Conservation (phyloP, 805 yeast species). For the Teunomyces tritomae region DNA sequence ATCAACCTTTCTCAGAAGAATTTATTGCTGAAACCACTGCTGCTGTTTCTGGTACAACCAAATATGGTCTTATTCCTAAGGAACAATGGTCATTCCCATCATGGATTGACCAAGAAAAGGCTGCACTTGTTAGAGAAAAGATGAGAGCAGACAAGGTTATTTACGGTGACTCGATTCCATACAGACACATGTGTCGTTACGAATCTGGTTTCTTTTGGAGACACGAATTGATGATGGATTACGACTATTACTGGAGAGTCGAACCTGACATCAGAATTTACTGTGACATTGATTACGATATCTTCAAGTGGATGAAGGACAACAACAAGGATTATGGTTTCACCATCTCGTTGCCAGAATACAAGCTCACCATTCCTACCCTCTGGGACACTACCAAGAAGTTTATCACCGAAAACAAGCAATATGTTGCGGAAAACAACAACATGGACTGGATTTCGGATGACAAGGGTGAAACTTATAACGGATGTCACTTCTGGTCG, state of each 20-base stretch:
- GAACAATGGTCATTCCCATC: conserved; percentile 88
- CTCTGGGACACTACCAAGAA: conserved; percentile 76
- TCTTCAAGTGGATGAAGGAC: conserved; percentile 76
- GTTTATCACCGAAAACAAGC: conserved; percentile 59
- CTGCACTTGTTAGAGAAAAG: conserved; percentile 56
- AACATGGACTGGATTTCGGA: conserved; percentile 68
- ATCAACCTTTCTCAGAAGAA: conserved; percentile 78
- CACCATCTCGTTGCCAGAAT: conserved; percentile 80
- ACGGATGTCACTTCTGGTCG: conserved; percentile 89
- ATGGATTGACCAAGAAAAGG: conserved; percentile 75
- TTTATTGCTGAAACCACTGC: conserved; percentile 67
- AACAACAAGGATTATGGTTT: conserved; percentile 82
- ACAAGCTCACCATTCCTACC: conserved; percentile 80
- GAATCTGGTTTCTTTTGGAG: conserved; percentile 88
- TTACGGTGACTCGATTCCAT: conserved; percentile 72
- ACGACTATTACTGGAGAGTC: conserved; percentile 92
- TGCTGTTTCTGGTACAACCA: conserved; percentile 71
- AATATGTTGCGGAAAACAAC: conserved; percentile 59
- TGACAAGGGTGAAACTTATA: conserved; percentile 66
- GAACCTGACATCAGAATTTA: conserved; percentile 80
- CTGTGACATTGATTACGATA: conserved; percentile 86
- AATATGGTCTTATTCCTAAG: conserved; percentile 76
- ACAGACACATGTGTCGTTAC: conserved; percentile 91
- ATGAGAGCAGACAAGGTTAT: conserved; percentile 58
- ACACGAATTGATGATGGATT: conserved; percentile 71